Evolutionary conservation across 176 grass and related monocot species (phyloP).

Genomic region (Tillandsia fasciculata): DNA sequence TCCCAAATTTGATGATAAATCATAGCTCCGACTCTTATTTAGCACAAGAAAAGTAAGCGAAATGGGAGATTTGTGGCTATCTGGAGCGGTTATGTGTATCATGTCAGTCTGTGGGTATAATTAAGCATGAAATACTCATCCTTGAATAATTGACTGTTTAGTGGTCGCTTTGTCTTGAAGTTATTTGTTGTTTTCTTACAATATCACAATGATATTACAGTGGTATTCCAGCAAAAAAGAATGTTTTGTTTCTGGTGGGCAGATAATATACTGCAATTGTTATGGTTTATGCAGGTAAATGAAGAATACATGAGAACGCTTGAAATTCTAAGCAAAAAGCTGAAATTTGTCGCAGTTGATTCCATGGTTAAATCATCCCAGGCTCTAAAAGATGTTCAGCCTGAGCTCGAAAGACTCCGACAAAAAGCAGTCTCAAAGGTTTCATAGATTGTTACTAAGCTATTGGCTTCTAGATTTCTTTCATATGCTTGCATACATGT

Average conservation of each 20-base stretch:
- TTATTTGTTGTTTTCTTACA: too few relatives aligned
- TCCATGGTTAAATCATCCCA: slow-evolving; percentile 61
- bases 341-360: slow-evolving; percentile 66
- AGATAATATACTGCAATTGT: not conserved
- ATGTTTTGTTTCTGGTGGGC: not conserved
- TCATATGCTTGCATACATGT: not conserved
- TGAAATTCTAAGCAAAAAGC: slow-evolving; percentile 64
- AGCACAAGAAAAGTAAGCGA: too few relatives aligned
- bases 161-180: too few relatives aligned
- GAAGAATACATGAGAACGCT: slow-evolving; percentile 56
- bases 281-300: slow-evolving; percentile 40
- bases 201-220: not conserved
- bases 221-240: not conserved
- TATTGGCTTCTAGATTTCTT: not conserved
- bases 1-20: too few relatives aligned
- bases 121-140: too few relatives aligned
- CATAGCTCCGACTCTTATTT: too few relatives aligned
- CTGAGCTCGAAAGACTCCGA: slow-evolving; percentile 62
- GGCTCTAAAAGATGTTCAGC: slow-evolving; percentile 68
- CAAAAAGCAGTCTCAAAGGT: slow-evolving; percentile 67
- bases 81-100: too few relatives aligned
- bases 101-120: too few relatives aligned
- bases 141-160: too few relatives aligned
- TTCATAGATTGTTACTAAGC: not conserved
- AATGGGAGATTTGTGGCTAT: too few relatives aligned